Evolutionary conservation across 2,329 filamentous ascomycete species (phyloP), one percentile per base, ranked within the genome.

Genomic region (Trichoderma sp.): DNA sequence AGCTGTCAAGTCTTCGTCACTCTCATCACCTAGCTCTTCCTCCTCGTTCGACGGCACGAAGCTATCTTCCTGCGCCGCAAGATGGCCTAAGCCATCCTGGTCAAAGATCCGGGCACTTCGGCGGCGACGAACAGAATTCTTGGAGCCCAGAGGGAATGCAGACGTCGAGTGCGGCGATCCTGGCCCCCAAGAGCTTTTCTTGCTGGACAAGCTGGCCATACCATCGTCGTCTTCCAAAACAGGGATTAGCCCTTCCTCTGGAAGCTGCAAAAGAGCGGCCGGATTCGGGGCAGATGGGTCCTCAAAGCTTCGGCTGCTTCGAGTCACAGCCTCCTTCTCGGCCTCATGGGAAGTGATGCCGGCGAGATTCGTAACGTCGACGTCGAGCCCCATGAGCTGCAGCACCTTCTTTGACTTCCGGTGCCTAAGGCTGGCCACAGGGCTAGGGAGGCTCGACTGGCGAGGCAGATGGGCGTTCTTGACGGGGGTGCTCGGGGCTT

Each of bases 331-430:
- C 28, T 72, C 60, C 12, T 51, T 64, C 9, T 72, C 47, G 32
- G 28, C 9, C 18, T 58, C 56, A 1, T 24, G 28, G 18, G 71
- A 26, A 39, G 24, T 21, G 24, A 18, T 12, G 24, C 58, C 72
- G n/a, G 18, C 43, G 14, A 39, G 24, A 24, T 76, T 71, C 74
- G 72, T 73, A 21, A 79, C 73, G 61, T 79, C 77, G n/a, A 84
- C 58, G 53, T 83, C 81, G 32, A 81, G 77, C 1, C 83, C 84
- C 6, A 78, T 85, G 15, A 86, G 78, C 74, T 84, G 82, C 39
- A 80, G 78, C 56, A 84, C 78, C 76, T 85, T 86, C 57, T 78
- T 77, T 0, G 79, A 79, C 0, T 83, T 81, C 1, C 78, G 76
- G 11, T 74, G 75, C 24, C 26, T 63, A 24, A 70, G 28, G 18